phyloP scores from a whole-genome alignment of 345 rosid genomes.

The Ceriops decandra region DNA sequence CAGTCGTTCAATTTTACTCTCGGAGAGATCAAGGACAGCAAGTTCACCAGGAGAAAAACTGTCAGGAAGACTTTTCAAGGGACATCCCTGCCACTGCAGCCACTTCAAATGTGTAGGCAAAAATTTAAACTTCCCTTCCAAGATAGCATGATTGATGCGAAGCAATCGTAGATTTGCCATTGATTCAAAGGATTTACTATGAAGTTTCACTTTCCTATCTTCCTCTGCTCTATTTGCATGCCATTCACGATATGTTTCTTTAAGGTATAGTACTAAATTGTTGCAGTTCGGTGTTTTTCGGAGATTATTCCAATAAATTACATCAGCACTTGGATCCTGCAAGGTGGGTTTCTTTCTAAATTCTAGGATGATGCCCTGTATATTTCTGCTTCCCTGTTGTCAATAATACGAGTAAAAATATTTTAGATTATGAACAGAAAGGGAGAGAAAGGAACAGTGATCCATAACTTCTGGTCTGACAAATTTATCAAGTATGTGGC shows the following conservation, averaged over 20 bases:
- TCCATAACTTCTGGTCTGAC: no score
- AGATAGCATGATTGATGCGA: slow-evolving; percentile 45
- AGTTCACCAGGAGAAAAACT: slow-evolving; percentile 36
- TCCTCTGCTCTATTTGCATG: slow-evolving; percentile 14
- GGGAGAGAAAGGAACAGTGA: no score
- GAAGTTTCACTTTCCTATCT: slow-evolving; percentile 24
- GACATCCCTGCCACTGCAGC: slow-evolving; percentile 69
- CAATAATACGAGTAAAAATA: background rate
- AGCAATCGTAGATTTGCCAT: slow-evolving; percentile 62
- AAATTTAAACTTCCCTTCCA: slow-evolving; percentile 46
- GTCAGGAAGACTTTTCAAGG: slow-evolving; percentile 41
- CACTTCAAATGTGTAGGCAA: slow-evolving; percentile 57
- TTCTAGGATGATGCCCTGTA: slow-evolving; percentile 46
- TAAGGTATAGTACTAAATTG: slow-evolving; percentile 19
- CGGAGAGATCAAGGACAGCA: slow-evolving; percentile 73
- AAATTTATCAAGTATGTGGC: no score
- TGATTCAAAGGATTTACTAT: slow-evolving; percentile 33
- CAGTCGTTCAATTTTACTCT: slow-evolving; percentile 42
- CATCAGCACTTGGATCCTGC: slow-evolving; percentile 11
- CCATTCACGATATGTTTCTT: slow-evolving; percentile 7
- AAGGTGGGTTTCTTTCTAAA: slow-evolving; percentile 15
- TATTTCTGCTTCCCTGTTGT: slow-evolving; percentile 40
- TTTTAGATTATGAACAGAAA: background rate
- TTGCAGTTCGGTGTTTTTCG: background rate
- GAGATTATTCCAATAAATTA: slow-evolving; percentile 10